These are phyloP conservation scores for Apiotrichum gracile DNA, from an alignment of 1,284 basidiomycete genomes.

Conservation along the genomic window DNA sequence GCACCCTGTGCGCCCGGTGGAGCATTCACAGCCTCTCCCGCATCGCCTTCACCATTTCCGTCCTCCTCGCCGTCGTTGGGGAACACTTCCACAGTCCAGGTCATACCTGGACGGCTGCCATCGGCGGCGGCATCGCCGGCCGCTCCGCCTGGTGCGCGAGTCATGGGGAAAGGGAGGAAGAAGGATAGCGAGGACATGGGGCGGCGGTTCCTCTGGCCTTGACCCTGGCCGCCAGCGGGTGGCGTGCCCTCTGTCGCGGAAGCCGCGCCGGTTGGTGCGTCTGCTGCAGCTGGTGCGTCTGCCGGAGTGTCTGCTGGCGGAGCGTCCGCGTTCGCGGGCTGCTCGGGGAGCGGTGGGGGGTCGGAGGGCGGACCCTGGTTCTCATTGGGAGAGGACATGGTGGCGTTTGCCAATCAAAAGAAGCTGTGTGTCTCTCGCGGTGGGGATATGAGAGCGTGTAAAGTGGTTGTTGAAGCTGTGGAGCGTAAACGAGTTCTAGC, in stretches of 20 bases:
- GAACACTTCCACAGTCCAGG: background rate
- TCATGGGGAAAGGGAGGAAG: background rate
- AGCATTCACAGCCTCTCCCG: background rate
- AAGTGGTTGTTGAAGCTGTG: too few relatives aligned
- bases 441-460: too few relatives aligned
- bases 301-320: background rate
- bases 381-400: background rate
- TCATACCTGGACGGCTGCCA: background rate
- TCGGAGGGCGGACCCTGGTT: background rate
- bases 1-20: background rate
- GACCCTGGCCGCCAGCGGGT: background rate
- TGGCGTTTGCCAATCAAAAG: background rate
- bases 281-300: background rate
- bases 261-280: background rate
- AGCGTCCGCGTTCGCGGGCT: background rate
- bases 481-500: too few relatives aligned
- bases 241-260: background rate
- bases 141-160: background rate
- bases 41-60: background rate
- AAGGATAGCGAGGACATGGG: background rate
- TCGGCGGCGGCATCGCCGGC: too few relatives aligned
- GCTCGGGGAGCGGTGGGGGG: background rate
- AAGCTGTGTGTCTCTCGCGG: too few relatives aligned
- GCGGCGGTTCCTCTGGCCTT: background rate
- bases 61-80: background rate